Conservation (phyloP, 1,284 basidiomycete genomes). For the Sutorius eximius region DNA sequence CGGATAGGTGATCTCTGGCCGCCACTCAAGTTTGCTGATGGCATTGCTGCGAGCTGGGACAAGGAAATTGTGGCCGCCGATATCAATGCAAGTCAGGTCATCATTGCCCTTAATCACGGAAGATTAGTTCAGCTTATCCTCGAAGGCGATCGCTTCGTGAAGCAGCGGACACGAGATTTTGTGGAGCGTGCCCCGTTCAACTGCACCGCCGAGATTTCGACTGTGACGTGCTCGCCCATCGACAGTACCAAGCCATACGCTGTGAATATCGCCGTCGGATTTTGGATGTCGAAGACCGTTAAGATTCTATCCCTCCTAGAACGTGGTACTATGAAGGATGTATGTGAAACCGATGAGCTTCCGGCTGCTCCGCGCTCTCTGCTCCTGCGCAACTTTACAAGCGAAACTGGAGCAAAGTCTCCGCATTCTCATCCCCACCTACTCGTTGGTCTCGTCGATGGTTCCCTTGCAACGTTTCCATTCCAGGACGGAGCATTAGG, state of each 20-base stretch:
- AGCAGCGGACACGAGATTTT: slow-evolving; percentile 29
- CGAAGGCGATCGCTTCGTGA: slow-evolving; percentile 41
- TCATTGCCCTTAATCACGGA: slow-evolving; percentile 64
- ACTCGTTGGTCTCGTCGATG: slow-evolving; percentile 79
- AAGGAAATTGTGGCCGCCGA: slow-evolving; percentile 66
- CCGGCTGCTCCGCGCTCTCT: slow-evolving; percentile 70
- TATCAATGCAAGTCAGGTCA: slow-evolving; percentile 63
- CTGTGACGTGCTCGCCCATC: slow-evolving; percentile 60
- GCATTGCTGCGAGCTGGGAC: slow-evolving; percentile 19
- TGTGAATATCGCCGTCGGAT: slow-evolving; percentile 59
- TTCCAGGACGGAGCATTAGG: slow-evolving; percentile 45
- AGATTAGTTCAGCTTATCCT: slow-evolving; percentile 53
- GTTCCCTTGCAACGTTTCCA: slow-evolving; percentile 66
- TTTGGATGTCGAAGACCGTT: slow-evolving; percentile 74
- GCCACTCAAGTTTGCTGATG: slow-evolving; percentile 29
- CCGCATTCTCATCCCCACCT: slow-evolving; percentile 53
- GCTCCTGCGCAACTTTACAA: slow-evolving; percentile 65
- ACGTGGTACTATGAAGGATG: slow-evolving; percentile 24
- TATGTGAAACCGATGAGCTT: slow-evolving; percentile 47
- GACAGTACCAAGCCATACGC: slow-evolving; percentile 50
- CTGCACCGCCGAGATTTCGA: slow-evolving; percentile 53
- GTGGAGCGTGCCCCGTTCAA: slow-evolving; percentile 18
- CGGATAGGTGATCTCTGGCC: slow-evolving; percentile 37
- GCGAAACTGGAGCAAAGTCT: slow-evolving; percentile 35
- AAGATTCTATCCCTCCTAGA: slow-evolving; percentile 53